Base-by-base conservation (phyloP, 768 basidiomycete genomes). In the Pleurotus salmoneostramineus region DNA sequence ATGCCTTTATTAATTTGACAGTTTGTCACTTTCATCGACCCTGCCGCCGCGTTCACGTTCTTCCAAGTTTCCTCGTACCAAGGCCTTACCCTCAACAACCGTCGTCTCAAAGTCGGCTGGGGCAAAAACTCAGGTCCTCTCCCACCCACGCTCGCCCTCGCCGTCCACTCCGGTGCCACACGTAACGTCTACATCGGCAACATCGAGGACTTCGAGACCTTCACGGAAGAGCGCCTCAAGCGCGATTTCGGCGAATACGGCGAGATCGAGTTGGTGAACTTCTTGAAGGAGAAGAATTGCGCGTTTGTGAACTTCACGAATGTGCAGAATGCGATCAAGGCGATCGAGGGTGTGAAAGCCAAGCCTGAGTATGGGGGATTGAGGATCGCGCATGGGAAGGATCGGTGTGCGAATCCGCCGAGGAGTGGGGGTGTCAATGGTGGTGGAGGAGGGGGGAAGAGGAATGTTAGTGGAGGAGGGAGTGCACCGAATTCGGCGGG, bases 11-110 rank as follows among this genome's bases (percentile, higher is more conserved):
- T 61, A 59, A 56, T 60, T 57, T 4, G 60, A 47, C 60, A 95
- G 91, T 99, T 98, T 62, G 91, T 98, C 56, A 96, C 94, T 4
- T 98, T 99, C 68, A 88, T 98, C 62, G 95, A 98, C 67, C 91
- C 95, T 8, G 87, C 89, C 0, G 91, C 92, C 51, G 95, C 97
- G 2, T 88, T 93, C 66, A 90, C 91, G 7, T 98, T 99, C 80
- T 95, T 85, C 83, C 91, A 96, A 67, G 88, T 93, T 37, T 94
- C 96, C 12, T 86, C 88, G 1, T 89, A 86, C 68, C 89, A 94
- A 63, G 95, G 95, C 5, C 77, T 99, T 56, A 93, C 89, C 21
- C 78, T 98, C 58, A 95, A 94, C 77, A 93, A 94, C 71, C 88
- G 95, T 44, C 86, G 95, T 31, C 83, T 98, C 61, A 98, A 98